Base-by-base conservation (phyloP, 805 yeast genomes). In the Kurtzmaniella cleridarum region DNA sequence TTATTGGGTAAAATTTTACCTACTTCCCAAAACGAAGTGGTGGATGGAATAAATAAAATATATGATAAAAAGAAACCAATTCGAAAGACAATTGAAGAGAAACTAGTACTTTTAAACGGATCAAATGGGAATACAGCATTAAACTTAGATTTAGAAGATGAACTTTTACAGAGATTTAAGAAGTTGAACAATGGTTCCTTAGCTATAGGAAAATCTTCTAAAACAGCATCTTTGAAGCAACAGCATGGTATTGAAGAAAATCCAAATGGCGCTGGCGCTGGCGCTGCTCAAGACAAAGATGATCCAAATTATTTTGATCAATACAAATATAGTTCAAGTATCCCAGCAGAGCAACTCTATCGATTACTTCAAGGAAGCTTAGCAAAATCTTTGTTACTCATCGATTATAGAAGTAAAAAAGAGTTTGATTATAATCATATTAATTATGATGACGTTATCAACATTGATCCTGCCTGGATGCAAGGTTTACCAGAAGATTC, bases 371-470 rank as follows among this genome's bases (percentile, higher is more conserved):
- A 27, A 8, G 24, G 42, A 3, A 23, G 32, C 14, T 17, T 31
- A 6, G 10, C 18, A 10, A 29, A 13, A 26, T 47, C 36, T 20
- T 51, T 83, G 0, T 64, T 90, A n/a, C 44, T 90, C 9, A 71
- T 91, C 5, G 98, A 91, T 55, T 72, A 79, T 31, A 66, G 97
- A 47, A 64, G 81, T 13, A 66, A 81, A 30, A 66, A 64, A 14
- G 80, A 77, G 28, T 89, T 73, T 53, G 74, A 77, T 34, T 62
- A 65, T 32, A 74, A 76, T 35, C 96, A 88, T 57, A 78, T 90
- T 16, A 64, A 73, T 10, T 62, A 77, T 18, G 60, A 64, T 2
- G 76, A 83, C 39, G 57, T 84, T 7, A 71, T 86, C 9, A 85
- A 90, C 53, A 72, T 90, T 14, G 95, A 87, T 38, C 96, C 97